Evolutionary conservation across 257 asterid species (phyloP).

Genomic region (Capsicum baccatum): DNA sequence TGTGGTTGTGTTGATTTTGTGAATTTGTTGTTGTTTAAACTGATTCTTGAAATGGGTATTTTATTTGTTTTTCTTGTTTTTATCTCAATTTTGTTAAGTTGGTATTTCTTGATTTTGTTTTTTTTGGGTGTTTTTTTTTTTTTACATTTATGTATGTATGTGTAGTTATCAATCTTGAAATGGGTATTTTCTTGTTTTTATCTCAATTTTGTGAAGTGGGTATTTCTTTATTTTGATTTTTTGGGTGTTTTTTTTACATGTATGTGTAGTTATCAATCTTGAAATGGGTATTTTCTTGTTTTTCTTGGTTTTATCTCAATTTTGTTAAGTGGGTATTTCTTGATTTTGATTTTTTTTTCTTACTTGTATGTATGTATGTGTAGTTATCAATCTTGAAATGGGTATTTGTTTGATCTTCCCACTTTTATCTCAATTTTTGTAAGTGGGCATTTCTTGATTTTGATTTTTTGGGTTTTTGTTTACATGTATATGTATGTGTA

Average conservation of each 20-base stretch:
- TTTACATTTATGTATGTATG: too few relatives aligned
- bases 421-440: background rate
- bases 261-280: background rate
- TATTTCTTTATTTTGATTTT: background rate
- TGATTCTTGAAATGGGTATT: background rate
- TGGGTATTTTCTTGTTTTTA: background rate
- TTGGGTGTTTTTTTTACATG: background rate
- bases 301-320: conserved; percentile 1
- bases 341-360: background rate
- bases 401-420: background rate
- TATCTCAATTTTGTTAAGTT: background rate
- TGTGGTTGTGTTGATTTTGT: background rate
- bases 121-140: too few relatives aligned
- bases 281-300: background rate
- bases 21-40: background rate
- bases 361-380: too few relatives aligned
- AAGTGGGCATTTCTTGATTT: background rate
- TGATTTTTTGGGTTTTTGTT: background rate
- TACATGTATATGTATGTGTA: too few relatives aligned
- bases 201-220: background rate
- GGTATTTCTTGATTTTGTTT: background rate
- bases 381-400: too few relatives aligned
- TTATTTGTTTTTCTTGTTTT: background rate
- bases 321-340: background rate
- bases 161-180: too few relatives aligned